These are phyloP conservation scores for Cercophora newfieldiana DNA, from an alignment of 495 filamentous ascomycete species.

Conservation along the genomic window DNA sequence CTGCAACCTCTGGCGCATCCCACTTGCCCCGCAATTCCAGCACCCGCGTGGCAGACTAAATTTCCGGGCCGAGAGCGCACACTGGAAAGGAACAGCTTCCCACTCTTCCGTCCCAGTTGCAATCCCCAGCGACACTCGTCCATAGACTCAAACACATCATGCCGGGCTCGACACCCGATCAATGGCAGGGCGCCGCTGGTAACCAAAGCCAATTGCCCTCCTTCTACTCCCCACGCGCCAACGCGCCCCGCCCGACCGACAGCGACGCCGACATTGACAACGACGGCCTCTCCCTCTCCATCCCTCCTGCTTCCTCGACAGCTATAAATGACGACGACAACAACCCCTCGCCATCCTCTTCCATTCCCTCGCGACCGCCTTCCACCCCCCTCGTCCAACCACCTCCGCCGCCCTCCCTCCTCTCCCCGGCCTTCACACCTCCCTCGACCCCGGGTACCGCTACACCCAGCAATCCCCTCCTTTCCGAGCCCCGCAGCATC, in stretches of 20 bases:
- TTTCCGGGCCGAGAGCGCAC: not conserved
- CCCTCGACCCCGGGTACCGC: slow-evolving; percentile 71
- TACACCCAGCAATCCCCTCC: slow-evolving; percentile 41
- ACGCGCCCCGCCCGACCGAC: slow-evolving; percentile 22
- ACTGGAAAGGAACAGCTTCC: not conserved
- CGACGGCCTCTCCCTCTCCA: slow-evolving; percentile 24
- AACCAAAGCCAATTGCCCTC: slow-evolving; percentile 37
- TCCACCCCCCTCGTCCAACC: slow-evolving; percentile 25
- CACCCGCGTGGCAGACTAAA: not conserved
- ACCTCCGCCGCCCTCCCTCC: slow-evolving; percentile 48
- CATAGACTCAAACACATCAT: slow-evolving; percentile 15
- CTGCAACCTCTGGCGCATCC: not conserved
- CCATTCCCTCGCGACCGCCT: slow-evolving; percentile 5
- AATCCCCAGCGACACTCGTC: not conserved
- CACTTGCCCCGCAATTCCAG: not conserved
- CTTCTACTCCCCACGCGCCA: slow-evolving; percentile 49
- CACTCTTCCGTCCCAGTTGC: not conserved
- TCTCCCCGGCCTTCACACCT: slow-evolving; percentile 79
- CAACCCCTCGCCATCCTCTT: slow-evolving; percentile 18
- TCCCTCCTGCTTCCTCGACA: slow-evolving; percentile 3
- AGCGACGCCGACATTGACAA: slow-evolving; percentile 24
- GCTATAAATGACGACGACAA: slow-evolving; percentile 1
- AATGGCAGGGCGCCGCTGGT: slow-evolving; percentile 30
- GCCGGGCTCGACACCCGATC: slow-evolving; percentile 18
- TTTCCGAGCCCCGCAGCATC: slow-evolving; percentile 47